Evolutionary conservation across 2,329 filamentous ascomycete species (phyloP).

Genomic region (Colletotrichum spinosum): DNA sequence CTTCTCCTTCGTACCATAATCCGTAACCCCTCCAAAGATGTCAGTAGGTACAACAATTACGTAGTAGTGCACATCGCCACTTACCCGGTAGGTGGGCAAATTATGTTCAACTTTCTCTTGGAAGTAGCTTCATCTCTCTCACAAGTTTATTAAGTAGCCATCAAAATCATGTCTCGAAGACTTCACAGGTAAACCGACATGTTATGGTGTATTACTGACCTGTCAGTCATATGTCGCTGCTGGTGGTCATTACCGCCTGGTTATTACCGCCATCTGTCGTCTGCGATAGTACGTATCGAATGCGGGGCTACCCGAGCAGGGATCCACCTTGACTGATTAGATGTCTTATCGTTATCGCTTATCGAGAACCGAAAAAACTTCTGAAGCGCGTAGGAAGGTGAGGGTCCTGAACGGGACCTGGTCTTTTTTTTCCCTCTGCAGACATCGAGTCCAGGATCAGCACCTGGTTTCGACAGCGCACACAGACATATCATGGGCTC

Average conservation of each 20-base stretch:
- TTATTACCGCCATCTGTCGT: constrained; percentile 10
- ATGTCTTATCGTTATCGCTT: constrained; percentile 31
- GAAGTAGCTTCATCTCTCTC: no score
- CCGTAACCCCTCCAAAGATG: constrained; percentile 21
- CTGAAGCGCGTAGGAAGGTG: constrained; percentile 28
- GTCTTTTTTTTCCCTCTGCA: constrained; percentile 23
- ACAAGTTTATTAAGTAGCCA: no score
- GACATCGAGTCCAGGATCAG: constrained; percentile 30
- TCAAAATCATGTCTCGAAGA: no score
- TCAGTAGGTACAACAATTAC: constrained; percentile 2
- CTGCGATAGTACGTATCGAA: no score
- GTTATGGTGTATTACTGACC: no score
- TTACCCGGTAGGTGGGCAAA: not conserved
- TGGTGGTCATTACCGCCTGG: no score
- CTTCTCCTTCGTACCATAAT: no score
- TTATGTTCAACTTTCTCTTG: no score
- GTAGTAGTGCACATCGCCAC: not conserved
- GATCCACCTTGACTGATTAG: constrained; percentile 9
- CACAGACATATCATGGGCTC: constrained; percentile 61
- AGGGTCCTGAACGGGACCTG: constrained; percentile 15
- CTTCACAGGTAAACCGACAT: no score
- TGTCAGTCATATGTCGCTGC: no score
- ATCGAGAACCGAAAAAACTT: constrained; percentile 33
- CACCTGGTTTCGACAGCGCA: constrained; percentile 22
- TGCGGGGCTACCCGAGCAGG: not conserved